Base-by-base conservation (phyloP, 768 basidiomycete species). In the Daedalea quercina region DNA sequence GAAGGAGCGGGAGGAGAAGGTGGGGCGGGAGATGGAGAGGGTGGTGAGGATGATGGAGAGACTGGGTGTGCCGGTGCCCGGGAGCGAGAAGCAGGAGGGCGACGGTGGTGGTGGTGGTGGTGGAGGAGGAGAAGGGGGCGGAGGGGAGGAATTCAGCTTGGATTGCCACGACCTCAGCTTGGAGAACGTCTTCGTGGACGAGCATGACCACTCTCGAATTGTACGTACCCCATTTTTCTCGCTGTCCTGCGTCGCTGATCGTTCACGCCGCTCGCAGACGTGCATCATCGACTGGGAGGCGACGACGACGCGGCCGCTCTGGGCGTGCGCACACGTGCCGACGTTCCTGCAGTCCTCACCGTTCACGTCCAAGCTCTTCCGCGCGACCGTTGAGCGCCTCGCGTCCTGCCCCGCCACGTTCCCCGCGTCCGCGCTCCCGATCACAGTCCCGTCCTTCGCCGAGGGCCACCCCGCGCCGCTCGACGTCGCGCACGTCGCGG, bases 241-340 rank as follows among this genome's bases (percentile, higher is more conserved):
- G 37, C 40, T 55, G 20, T 4, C 26, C 48, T 55, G 22, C 42
- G 54, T 43, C n/a, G 52, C 47, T 54, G 45, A 46, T 43, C 12
- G 41, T 57, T 13, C 47, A 6, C 20, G 6, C 46, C n/a, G n/a
- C 28, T 35, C 51, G 9, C 61, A 93, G 90, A 87, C 88, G 1
- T 88, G 87, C 61, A 79, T 93, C 53, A 92, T 93, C 40, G 90
- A 93, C 60, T 91, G 88, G 90, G 90, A 93, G 65, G 88, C 90
- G 15, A 91, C 90, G n/a, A 89, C 87, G 11, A 89, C 84, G 9
- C 77, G 90, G 13, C 90, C 90, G 3, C 76, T 93, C 19, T 92
- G 89, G 89, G 84, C 86, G 19, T 84, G 82, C 54, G 87, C 90
- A 0, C 90, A 93, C 62, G 74, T 90, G 2, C 90, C 90, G 0